phyloP scores from a whole-genome alignment of 208 protist species.

The Trypanosoma theileri region DNA sequence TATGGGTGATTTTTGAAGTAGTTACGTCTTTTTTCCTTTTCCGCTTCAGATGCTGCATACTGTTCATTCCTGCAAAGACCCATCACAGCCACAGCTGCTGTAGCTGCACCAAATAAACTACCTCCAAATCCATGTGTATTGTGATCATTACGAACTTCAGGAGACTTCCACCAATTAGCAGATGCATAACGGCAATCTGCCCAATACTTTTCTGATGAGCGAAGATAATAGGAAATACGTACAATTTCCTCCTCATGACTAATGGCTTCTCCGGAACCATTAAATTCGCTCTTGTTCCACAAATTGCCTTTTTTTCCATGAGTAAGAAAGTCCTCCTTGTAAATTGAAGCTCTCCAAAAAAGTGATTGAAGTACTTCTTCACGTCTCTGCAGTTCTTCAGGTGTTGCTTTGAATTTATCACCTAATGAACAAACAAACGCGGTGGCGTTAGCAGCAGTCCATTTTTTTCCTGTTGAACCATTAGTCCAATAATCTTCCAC shows the following conservation, averaged over 20 bases:
- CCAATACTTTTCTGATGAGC: slow-evolving; percentile 16
- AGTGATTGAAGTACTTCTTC: slow-evolving; percentile 29
- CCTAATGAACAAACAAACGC: slow-evolving; percentile 26
- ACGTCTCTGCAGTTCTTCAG: slow-evolving; percentile 20
- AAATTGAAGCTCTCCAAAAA: slow-evolving; percentile 23
- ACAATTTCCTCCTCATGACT: slow-evolving; percentile 21
- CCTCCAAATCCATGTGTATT: slow-evolving; percentile 13
- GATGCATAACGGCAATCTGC: slow-evolving; percentile 22
- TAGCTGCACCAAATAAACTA: slow-evolving; percentile 18
- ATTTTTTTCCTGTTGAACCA: slow-evolving; percentile 32
- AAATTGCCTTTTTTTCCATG: slow-evolving; percentile 26
- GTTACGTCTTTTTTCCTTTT: slow-evolving; percentile 17
- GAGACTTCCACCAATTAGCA: slow-evolving; percentile 42
- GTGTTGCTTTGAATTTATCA: slow-evolving; percentile 24
- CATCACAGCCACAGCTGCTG: slow-evolving; percentile 24
- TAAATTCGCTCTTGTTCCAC: slow-evolving; percentile 28
- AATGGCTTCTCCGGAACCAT: slow-evolving; percentile 12
- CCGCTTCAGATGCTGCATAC: slow-evolving; percentile 13
- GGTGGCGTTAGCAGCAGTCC: slow-evolving; percentile 29
- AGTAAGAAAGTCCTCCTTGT: slow-evolving; percentile 25
- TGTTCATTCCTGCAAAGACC: slow-evolving; percentile 19
- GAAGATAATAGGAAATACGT: slow-evolving; percentile 21
- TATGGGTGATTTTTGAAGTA: slow-evolving; percentile 27
- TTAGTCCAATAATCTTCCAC: slow-evolving; percentile 33
- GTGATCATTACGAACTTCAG: slow-evolving; percentile 33